Evolutionary conservation across 1,284 basidiomycete genomes (phyloP).

Genomic region (Crucibulum parvulum): DNA sequence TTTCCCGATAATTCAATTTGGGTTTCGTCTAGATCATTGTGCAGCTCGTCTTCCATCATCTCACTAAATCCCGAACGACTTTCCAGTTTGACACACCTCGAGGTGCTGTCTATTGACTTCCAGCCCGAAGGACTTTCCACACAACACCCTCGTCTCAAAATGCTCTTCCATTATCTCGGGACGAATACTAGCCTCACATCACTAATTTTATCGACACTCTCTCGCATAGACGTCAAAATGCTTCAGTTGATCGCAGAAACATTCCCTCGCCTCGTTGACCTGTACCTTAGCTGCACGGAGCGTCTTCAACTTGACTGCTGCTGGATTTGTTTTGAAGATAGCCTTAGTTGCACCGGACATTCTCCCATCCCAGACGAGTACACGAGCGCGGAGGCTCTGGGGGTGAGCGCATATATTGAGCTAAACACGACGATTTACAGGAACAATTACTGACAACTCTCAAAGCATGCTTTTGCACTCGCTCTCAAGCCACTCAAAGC

Average conservation of each 20-base stretch:
- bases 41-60: slow-evolving; percentile 17
- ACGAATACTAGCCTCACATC: slow-evolving; percentile 36
- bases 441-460: slow-evolving; percentile 8
- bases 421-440: background rate
- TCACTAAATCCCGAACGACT: slow-evolving; percentile 22
- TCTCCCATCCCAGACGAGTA: slow-evolving; percentile 66
- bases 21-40: slow-evolving; percentile 17
- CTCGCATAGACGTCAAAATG: slow-evolving; percentile 57
- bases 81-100: slow-evolving; percentile 30
- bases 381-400: slow-evolving; percentile 45
- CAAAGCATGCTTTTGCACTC: slow-evolving; percentile 39
- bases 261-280: slow-evolving; percentile 50
- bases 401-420: slow-evolving; percentile 46
- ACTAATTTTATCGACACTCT: slow-evolving; percentile 57
- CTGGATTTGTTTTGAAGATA: slow-evolving; percentile 68
- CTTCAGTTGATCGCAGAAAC: slow-evolving; percentile 51
- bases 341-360: slow-evolving; percentile 57
- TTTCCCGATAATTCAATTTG: slow-evolving; percentile 6
- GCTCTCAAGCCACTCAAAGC: slow-evolving; percentile 47
- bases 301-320: slow-evolving; percentile 63
- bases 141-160: slow-evolving; percentile 37
- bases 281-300: slow-evolving; percentile 64
- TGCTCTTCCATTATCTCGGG: slow-evolving; percentile 33
- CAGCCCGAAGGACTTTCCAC: slow-evolving; percentile 43
- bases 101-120: slow-evolving; percentile 43